These are phyloP conservation scores for Cicer bijugum DNA, from an alignment of 306 rosid genomes.

Conservation along the genomic window DNA sequence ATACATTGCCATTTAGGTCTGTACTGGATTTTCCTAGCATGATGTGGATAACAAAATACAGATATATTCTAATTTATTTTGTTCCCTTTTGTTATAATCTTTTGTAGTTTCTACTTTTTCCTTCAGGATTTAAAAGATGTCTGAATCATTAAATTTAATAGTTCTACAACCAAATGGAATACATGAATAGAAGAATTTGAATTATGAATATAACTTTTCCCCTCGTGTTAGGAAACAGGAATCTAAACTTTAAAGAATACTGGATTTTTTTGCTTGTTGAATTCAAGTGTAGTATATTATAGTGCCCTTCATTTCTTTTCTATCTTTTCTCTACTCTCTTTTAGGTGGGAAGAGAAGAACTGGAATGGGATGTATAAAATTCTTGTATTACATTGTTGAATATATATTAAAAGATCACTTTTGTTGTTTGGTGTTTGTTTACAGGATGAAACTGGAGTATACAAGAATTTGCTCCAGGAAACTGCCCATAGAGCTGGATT, in stretches of 20 bases:
- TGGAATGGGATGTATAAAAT: conserved; percentile 27
- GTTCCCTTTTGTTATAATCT: too few relatives aligned
- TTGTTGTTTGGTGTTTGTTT: conserved; percentile 13
- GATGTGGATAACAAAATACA: neutral
- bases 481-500: conserved; percentile 91
- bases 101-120: too few relatives aligned
- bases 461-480: conserved; percentile 88
- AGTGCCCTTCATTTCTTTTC: neutral
- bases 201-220: conserved; percentile 12
- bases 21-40: conserved; percentile 6
- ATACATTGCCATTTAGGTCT: conserved; percentile 20
- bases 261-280: conserved; percentile 19
- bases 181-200: conserved; percentile 12
- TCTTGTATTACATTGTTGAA: neutral
- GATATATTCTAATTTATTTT: too few relatives aligned
- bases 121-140: too few relatives aligned
- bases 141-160: neutral
- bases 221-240: neutral
- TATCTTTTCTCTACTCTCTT: neutral
- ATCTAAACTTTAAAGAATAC: conserved; percentile 24
- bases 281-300: neutral
- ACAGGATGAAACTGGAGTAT: conserved; percentile 85
- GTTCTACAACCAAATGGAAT: conserved; percentile 28
- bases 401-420: neutral
- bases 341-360: conserved; percentile 15